Conservation (phyloP, 768 basidiomycete genomes). For the Coprinopsis sp. region DNA sequence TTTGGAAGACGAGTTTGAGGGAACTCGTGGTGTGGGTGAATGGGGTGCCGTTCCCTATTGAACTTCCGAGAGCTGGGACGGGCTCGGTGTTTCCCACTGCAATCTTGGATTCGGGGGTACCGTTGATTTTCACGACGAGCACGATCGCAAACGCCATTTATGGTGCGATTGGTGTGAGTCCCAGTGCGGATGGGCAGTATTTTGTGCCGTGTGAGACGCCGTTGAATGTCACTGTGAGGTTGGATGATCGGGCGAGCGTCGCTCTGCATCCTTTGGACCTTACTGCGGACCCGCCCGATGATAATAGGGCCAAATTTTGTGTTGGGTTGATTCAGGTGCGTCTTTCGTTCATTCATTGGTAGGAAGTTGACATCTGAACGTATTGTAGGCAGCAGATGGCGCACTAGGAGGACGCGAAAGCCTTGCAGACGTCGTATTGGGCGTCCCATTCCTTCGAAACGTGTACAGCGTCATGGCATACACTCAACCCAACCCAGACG, state of each 20-base stretch:
- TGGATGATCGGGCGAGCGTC: constrained; percentile 53
- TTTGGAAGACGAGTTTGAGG: constrained; percentile 58
- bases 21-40: constrained; percentile 60
- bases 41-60: constrained; percentile 35
- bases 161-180: constrained; percentile 62
- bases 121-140: constrained; percentile 58
- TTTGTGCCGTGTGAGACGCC: constrained; percentile 71
- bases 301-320: constrained; percentile 45
- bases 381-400: too few relatives aligned
- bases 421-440: constrained; percentile 70
- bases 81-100: constrained; percentile 52
- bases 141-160: constrained; percentile 71
- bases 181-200: constrained; percentile 58
- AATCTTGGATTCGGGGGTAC: constrained; percentile 70
- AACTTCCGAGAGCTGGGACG: constrained; percentile 34
- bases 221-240: constrained; percentile 63
- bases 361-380: constrained; percentile 29
- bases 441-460: constrained; percentile 73
- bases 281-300: constrained; percentile 41
- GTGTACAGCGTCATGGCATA: constrained; percentile 77
- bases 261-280: constrained; percentile 75
- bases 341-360: background rate
- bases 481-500: constrained; percentile 39
- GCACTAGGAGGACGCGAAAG: constrained; percentile 29
- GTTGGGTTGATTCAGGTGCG: constrained; percentile 60